Base-by-base conservation (phyloP, 2,329 filamentous ascomycete genomes). In the Pestalotiopsis sp. region DNA sequence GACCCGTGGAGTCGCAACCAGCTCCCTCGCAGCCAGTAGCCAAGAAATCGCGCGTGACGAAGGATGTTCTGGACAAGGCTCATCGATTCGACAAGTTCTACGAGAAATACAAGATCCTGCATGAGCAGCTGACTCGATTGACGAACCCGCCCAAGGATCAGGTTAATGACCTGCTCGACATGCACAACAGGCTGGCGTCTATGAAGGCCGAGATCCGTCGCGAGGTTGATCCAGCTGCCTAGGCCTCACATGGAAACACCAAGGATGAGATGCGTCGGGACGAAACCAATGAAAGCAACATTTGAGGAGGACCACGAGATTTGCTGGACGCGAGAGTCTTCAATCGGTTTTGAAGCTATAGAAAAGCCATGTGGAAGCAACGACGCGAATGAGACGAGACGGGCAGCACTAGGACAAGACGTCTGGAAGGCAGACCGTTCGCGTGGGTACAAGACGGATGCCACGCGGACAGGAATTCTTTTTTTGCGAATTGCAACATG, bases 121-220 rank as follows among this genome's bases (percentile, higher is more conserved):
- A 91, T 74, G 78, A 83, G 69, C 85, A 90, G 78, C 83, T 91
- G 69, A 79, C 81, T 20, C 82, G 77, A 5, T 74, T 86, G 71
- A 81, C 83, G 49, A 82, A 88, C 65, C 87, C 89, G 3, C 83
- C 84, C 0, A 80, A 84, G 68, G 81, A 85, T 17, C 85, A 87
- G 74, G 77, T 91, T 65, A 79, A 80, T 5, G 77, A 85, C 62
- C 76, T 91, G 61, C 73, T 85, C 38, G 83, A 86, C 14, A 87
- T 91, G 87, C 85, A 87, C 68, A 79, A 83, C 36, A 81, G 84
- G 41, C 78, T 91, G 62, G 81, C 84, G 71, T 72, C 72, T n/a
- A 85, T 91, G 84, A 91, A 91, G 82, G 81, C 77, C 71, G 84
- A 89, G 69, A 91, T 91, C 59, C 86, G 89, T 73, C 79, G 78